Evolutionary conservation across 176 grass and related monocot species (phyloP).

Genomic region (Triticum aestivum): IWGSC_CS_RefSeq_v2.1 NC_057798.1:778203459-778203958

Average conservation of each 20-base stretch:
- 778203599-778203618: constrained; percentile 6
- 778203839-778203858: constrained; percentile 64
- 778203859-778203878: constrained; percentile 72
- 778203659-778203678: not conserved
- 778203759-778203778: not conserved
- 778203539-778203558: not conserved
- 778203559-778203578: not conserved
- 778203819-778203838: constrained; percentile 65
- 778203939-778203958: constrained; percentile 44
- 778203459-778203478: no score
- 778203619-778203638: not conserved
- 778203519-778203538: not conserved
- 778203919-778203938: constrained; percentile 66
- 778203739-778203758: no score
- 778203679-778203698: constrained; percentile 3
- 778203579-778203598: not conserved
- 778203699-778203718: not conserved
- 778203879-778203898: constrained; percentile 28
- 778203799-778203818: constrained; percentile 46
- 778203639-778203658: constrained; percentile 14
- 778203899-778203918: constrained; percentile 60
- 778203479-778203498: no score
- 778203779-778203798: not conserved
- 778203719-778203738: not conserved
- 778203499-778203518: no score